Evolutionary conservation across 768 basidiomycete species (phyloP).

Genomic region (Lactifluus rugatus): DNA sequence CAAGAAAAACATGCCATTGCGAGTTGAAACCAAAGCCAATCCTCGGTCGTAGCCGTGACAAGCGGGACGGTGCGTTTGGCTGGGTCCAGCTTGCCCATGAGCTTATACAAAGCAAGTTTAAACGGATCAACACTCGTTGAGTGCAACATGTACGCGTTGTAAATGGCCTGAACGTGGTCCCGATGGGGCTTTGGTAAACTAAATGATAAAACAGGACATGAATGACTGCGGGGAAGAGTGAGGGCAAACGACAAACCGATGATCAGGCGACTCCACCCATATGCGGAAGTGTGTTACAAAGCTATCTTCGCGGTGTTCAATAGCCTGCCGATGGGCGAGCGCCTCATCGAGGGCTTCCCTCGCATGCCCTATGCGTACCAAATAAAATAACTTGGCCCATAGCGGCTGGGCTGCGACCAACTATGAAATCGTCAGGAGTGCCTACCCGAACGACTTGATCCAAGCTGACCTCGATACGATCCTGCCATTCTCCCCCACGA

Average conservation of each 20-base stretch:
- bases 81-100: conserved; percentile 89
- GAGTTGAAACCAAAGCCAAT: conserved; percentile 98
- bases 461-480: conserved; percentile 67
- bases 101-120: conserved; percentile 91
- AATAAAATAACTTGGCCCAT: conserved; percentile 92
- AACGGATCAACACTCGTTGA: conserved; percentile 85
- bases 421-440: conserved; percentile 30
- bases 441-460: neutral
- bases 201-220: neutral
- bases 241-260: conserved; percentile 41
- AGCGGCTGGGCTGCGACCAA: conserved; percentile 78
- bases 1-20: conserved; percentile 50
- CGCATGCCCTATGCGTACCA: conserved; percentile 77
- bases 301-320: conserved; percentile 68
- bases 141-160: conserved; percentile 85
- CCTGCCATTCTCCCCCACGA: conserved; percentile 73
- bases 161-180: conserved; percentile 71
- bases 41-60: conserved; percentile 88
- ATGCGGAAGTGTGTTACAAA: conserved; percentile 77
- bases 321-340: conserved; percentile 53
- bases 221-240: neutral
- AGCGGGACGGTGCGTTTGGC: conserved; percentile 65
- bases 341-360: conserved; percentile 77
- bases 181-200: conserved; percentile 65
- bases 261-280: conserved; percentile 74